Evolutionary conservation across 192 early-diverging fungal species (phyloP).

Genomic region (Spizellomyces punctatus): DNA sequence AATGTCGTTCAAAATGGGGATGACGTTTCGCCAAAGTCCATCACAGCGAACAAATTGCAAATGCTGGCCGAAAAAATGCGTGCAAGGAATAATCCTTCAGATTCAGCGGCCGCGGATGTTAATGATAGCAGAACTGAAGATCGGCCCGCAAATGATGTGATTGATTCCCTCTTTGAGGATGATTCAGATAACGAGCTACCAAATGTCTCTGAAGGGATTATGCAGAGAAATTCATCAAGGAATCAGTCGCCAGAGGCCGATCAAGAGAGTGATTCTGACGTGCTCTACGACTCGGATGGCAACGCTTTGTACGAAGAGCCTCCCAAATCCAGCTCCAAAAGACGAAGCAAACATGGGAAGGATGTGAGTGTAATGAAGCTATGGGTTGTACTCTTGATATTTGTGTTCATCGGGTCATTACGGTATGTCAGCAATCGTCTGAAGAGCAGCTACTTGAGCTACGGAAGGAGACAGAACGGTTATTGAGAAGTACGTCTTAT

Average conservation of each 20-base stretch:
- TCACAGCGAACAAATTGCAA: too few species aligned
- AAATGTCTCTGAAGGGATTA: too few species aligned
- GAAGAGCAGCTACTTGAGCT: neutral
- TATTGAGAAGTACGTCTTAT: conserved; percentile 21
- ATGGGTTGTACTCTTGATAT: neutral
- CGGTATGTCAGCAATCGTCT: neutral
- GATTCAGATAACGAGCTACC: too few species aligned
- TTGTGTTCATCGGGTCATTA: neutral
- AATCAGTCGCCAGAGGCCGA: neutral
- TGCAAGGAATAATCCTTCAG: too few species aligned
- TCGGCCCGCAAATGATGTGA: too few species aligned
- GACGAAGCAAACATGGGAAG: neutral
- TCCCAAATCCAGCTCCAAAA: neutral
- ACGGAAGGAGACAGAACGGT: conserved; percentile 15
- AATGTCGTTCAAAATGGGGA: too few species aligned
- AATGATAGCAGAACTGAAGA: too few species aligned
- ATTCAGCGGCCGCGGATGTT: too few species aligned
- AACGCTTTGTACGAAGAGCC: conserved; percentile 4
- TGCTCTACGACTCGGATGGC: conserved; percentile 11
- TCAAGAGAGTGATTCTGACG: neutral
- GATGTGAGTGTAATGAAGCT: neutral
- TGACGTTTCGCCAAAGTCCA: too few species aligned
- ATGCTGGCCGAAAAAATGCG: too few species aligned
- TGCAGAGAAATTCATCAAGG: too few species aligned
- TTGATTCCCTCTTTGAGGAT: too few species aligned